Evolutionary conservation across 2,329 filamentous ascomycete genomes (phyloP).

Genomic region (Aureobasidium sp.): DNA sequence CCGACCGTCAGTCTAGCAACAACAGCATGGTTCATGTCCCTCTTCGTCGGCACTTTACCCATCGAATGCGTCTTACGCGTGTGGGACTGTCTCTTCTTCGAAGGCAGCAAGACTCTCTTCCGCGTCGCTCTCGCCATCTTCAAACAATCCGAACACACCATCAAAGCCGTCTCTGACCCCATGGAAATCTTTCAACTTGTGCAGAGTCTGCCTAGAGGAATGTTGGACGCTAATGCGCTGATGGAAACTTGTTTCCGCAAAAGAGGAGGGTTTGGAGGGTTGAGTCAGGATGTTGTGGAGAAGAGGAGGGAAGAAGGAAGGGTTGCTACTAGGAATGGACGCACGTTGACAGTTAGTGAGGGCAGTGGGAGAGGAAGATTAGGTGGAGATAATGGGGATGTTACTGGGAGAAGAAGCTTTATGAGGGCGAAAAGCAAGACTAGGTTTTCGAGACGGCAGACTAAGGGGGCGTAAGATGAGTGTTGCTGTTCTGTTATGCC

Average conservation of each 20-base stretch:
- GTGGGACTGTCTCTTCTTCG: conserved; percentile 95
- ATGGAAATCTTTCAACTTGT: conserved; percentile 97
- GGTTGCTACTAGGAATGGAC: conserved; percentile 20
- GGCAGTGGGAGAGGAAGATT: not conserved
- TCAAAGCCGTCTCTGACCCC: conserved; percentile 70
- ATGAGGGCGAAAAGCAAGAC: conserved; percentile 16
- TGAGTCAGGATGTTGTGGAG: conserved; percentile 78
- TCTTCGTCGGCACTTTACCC: conserved; percentile 86
- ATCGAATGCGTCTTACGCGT: conserved; percentile 87
- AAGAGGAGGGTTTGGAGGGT: conserved; percentile 64
- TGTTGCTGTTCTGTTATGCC: too few species aligned
- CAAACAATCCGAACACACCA: conserved; percentile 76
- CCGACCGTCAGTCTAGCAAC: conserved; percentile 89
- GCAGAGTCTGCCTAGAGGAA: conserved; percentile 71
- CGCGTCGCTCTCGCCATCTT: conserved; percentile 86
- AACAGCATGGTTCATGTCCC: conserved; percentile 97
- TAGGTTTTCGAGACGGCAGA: conserved; percentile 9
- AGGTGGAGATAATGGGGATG: not conserved
- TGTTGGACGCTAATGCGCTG: conserved; percentile 74
- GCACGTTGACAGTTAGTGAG: not conserved
- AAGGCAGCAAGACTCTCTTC: conserved; percentile 89
- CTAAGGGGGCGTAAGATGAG: not conserved
- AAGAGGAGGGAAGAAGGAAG: conserved; percentile 60
- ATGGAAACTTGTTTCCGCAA: conserved; percentile 73
- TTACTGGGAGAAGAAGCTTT: conserved; percentile 10